Conservation (phyloP, 768 basidiomycete species). For the Rhizopogon salebrosus region DNA sequence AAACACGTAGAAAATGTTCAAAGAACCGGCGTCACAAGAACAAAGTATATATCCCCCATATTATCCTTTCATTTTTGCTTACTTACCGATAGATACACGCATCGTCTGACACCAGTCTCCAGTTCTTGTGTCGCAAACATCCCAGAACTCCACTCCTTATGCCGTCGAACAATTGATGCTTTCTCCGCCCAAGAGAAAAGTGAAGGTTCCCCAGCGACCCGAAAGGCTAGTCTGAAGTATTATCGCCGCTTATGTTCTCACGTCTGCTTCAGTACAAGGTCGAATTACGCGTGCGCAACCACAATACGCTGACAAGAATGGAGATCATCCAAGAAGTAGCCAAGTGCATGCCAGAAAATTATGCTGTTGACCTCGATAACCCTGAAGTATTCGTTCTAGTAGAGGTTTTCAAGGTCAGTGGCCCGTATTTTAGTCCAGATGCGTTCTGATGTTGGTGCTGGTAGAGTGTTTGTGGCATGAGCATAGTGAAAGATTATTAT, state of each 20-base stretch:
- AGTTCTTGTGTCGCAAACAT: slow-evolving; percentile 64
- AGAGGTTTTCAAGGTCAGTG: slow-evolving; percentile 75
- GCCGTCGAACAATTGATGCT: slow-evolving; percentile 44
- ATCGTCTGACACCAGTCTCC: slow-evolving; percentile 68
- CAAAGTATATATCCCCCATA: slow-evolving; percentile 40
- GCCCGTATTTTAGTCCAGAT: not conserved
- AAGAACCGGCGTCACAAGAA: slow-evolving; percentile 57
- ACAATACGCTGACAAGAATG: slow-evolving; percentile 59
- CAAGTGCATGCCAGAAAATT: slow-evolving; percentile 61
- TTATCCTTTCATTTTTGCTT: not conserved
- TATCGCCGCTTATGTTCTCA: not conserved
- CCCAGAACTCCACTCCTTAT: slow-evolving; percentile 62
- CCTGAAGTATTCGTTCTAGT: slow-evolving; percentile 74
- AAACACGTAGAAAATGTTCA: slow-evolving; percentile 61
- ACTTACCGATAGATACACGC: slow-evolving; percentile 45
- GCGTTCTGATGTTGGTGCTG: not conserved
- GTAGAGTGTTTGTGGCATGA: slow-evolving; percentile 75
- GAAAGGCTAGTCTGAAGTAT: slow-evolving; percentile 35
- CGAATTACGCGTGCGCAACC: slow-evolving; percentile 70
- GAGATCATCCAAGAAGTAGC: slow-evolving; percentile 64
- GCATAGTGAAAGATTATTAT: slow-evolving; percentile 71
- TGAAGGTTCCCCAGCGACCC: slow-evolving; percentile 27
- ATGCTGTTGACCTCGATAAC: slow-evolving; percentile 61
- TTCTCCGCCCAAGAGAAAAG: slow-evolving; percentile 46
- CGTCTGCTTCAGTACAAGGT: slow-evolving; percentile 63